These are phyloP conservation scores for Marasmius oreades DNA, from an alignment of 1,284 basidiomycete genomes.

Conservation along the genomic window DNA sequence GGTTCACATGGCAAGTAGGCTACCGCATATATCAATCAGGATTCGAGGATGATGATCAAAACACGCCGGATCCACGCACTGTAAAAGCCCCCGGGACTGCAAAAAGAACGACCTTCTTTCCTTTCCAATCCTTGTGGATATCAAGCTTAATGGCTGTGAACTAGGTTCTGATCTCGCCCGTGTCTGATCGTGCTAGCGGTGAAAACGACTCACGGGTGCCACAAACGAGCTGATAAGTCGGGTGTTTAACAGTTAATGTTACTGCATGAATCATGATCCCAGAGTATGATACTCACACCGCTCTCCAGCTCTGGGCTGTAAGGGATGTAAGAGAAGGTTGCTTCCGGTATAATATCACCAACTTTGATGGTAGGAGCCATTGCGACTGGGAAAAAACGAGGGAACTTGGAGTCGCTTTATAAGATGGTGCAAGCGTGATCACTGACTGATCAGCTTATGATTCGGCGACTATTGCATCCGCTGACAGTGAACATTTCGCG, in stretches of 20 bases:
- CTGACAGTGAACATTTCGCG: too few relatives aligned
- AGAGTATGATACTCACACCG: conserved; percentile 36
- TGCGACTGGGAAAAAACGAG: background rate
- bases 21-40: conserved; percentile 23
- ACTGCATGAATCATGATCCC: conserved; percentile 9
- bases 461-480: too few relatives aligned
- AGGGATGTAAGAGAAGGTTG: conserved; percentile 61
- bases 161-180: conserved; percentile 3
- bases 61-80: conserved; percentile 36
- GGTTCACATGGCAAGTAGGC: conserved; percentile 73
- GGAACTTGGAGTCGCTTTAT: background rate
- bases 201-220: conserved; percentile 52
- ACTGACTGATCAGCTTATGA: background rate
- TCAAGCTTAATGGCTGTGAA: conserved; percentile 44
- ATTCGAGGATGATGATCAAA: background rate
- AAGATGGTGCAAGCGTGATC: background rate
- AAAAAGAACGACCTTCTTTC: conserved; percentile 81
- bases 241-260: conserved; percentile 13
- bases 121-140: conserved; percentile 67
- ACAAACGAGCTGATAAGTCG: conserved; percentile 44
- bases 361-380: conserved; percentile 35
- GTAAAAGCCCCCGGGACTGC: conserved; percentile 80
- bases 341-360: conserved; percentile 64
- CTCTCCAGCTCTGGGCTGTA: conserved; percentile 66
- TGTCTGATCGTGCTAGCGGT: background rate